Percentiles rank a stretch among this genome's conserved stretches.
These are phyloP conservation scores for Pseudopediastrum boryanum DNA, from an alignment of 139 green algal genomes.

Conservation along the genomic window DNA sequence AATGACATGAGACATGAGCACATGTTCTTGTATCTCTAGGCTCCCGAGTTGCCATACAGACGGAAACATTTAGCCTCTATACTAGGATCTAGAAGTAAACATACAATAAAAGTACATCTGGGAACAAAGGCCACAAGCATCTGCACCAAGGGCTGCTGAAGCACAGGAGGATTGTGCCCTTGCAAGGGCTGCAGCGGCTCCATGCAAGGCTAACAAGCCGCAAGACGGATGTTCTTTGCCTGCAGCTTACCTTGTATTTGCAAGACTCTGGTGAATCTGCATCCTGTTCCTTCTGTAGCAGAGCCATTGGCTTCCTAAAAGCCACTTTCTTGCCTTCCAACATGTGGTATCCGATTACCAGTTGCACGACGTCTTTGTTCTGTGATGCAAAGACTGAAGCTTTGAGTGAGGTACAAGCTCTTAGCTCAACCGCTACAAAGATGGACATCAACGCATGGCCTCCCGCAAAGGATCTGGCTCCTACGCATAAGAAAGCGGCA, in stretches of 20 bases:
- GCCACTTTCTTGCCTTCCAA: constrained; percentile 76
- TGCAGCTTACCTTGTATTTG: background rate
- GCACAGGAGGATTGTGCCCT: no score
- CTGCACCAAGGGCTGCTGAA: no score
- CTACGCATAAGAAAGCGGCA: background rate
- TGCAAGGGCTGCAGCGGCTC: no score
- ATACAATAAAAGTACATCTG: no score
- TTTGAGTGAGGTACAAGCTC: background rate
- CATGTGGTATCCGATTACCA: constrained; percentile 86
- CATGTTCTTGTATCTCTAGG: no score
- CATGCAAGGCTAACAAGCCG: background rate
- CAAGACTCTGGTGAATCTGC: background rate
- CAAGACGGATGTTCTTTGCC: background rate
- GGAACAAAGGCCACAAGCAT: no score
- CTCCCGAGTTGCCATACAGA: no score
- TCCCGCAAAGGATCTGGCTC: background rate
- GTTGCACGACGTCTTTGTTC: constrained; percentile 57
- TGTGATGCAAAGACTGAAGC: constrained; percentile 12
- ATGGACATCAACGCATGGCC: background rate
- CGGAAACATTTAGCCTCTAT: no score
- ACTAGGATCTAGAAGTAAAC: no score
- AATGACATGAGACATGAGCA: no score
- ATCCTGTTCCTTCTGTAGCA: constrained; percentile 60
- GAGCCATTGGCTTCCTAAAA: constrained; percentile 83
- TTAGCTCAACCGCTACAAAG: background rate